Conservation (phyloP, 192 early-diverging fungal species). For the Coemansia asiatica region DNA sequence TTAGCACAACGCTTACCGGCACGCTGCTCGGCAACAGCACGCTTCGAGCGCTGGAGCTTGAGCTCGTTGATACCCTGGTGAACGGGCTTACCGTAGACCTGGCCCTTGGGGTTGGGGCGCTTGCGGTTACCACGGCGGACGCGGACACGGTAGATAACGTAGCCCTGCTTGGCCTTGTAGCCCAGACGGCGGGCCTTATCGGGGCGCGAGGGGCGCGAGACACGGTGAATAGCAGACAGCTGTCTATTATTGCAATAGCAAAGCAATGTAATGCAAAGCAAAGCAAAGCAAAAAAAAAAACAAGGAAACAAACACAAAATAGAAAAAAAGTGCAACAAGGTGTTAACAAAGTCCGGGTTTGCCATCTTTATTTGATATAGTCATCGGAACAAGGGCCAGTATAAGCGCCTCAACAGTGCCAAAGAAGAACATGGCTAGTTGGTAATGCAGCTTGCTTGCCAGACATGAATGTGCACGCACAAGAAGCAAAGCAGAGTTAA, state of each 20-base stretch:
- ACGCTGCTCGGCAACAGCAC: slow-evolving; percentile 95
- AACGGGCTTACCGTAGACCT: slow-evolving; percentile 97
- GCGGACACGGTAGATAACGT: slow-evolving; percentile 98
- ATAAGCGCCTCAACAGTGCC: slow-evolving; percentile 57
- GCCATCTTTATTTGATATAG: slow-evolving; percentile 26
- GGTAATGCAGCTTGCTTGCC: slow-evolving; percentile 46
- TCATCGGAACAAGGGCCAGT: slow-evolving; percentile 56
- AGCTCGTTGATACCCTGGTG: slow-evolving; percentile 98
- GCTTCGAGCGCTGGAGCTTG: slow-evolving; percentile 96
- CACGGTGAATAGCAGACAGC: slow-evolving; percentile 98
- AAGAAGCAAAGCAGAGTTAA: not conserved
- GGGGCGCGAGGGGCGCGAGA: slow-evolving; percentile 95
- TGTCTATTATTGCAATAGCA: slow-evolving; percentile 74
- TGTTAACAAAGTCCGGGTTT: slow-evolving; percentile 45
- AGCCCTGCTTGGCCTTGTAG: slow-evolving; percentile 99
- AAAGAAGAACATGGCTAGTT: slow-evolving; percentile 31
- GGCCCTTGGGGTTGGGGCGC: slow-evolving; percentile 95
- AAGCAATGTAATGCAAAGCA: not conserved
- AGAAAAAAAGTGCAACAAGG: slow-evolving; percentile 2
- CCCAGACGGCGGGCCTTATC: slow-evolving; percentile 99
- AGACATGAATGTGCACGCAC: not conserved
- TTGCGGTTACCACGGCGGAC: slow-evolving; percentile 99
- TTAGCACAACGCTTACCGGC: slow-evolving; percentile 95
- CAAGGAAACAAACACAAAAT: slow-evolving; percentile 1
- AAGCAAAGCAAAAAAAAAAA: not conserved